Conservation (phyloP, 2,329 filamentous ascomycete species). For the Metarhizium sp. region DNA sequence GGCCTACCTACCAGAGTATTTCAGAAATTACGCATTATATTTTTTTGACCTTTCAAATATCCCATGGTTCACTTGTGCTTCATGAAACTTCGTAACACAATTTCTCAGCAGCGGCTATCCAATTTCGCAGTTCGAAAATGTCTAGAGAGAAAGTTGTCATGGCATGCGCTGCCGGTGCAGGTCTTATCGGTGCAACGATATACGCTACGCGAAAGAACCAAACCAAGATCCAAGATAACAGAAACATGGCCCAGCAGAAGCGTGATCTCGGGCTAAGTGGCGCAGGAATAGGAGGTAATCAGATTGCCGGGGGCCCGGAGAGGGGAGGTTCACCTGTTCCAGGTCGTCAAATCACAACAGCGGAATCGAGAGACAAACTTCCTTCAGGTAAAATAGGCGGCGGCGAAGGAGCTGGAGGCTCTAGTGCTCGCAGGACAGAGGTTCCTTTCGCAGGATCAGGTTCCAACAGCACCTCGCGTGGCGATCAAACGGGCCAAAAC, state of each 20-base stretch:
- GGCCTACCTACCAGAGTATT: too few relatives aligned
- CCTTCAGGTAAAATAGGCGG: conserved; percentile 24
- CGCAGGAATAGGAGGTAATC: conserved; percentile 22
- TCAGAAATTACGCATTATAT: too few relatives aligned
- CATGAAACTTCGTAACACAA: too few relatives aligned
- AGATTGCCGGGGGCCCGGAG: conserved; percentile 21
- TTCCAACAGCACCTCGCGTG: conserved; percentile 1
- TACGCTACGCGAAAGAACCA: conserved; percentile 12
- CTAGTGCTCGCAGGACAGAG: conserved; percentile 19
- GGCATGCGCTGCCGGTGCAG: conserved; percentile 9
- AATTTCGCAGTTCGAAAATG: background rate
- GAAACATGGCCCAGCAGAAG: conserved; percentile 17
- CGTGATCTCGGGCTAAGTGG: conserved; percentile 20
- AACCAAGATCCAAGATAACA: conserved; percentile 7
- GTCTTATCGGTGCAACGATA: conserved; percentile 14
- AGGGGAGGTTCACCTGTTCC: background rate
- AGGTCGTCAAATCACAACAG: conserved; percentile 13
- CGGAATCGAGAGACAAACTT: conserved; percentile 19
- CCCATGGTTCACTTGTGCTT: too few relatives aligned
- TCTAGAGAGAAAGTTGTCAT: conserved; percentile 3
- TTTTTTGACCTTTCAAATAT: too few relatives aligned
- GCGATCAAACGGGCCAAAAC: background rate
- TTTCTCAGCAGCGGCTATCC: too few relatives aligned
- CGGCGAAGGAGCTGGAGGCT: conserved; percentile 18
- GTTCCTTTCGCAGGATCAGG: conserved; percentile 10